Base-by-base conservation (phyloP, 768 basidiomycete genomes). In the Pleurotus platypus region DNA sequence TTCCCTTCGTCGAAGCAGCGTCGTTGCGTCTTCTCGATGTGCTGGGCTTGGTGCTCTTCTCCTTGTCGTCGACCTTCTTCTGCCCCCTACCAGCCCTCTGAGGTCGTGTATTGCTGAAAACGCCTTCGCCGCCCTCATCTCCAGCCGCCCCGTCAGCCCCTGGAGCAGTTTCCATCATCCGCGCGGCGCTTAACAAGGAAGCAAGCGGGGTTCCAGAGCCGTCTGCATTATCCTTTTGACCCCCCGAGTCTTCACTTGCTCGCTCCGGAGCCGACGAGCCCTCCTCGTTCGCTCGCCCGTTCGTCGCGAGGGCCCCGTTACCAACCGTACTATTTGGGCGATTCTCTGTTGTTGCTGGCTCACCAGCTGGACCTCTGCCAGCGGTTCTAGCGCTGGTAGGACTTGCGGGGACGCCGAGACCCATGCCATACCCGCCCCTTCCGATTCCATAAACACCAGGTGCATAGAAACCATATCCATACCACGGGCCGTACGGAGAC, bases 151-250 rank as follows among this genome's bases (percentile, higher is more conserved):
- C 5, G 11, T 37, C 35, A 35, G 1, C 30, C 0, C 30, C 30
- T 11, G 30, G 30, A 4, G 30, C 30, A 35, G 30, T 35, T 64
- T 78, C 76, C 71, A 84, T 77, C 55, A 79, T 78, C 35, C 82
- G 74, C 9, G 85, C 84, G 2, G 84, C 84, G 59, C 72, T 80
- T 16, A 85, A 63, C n/a, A 86, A 69, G 0, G 83, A 84, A 57
- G 84, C 81, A 43, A 86, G 63, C 1, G 82, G 79, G 0, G 78
- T n/a, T 12, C 3, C 22, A 24, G 22, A 24, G 22, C 22, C 22
- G 22, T 24, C 22, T 24, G 37, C 37, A 8, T 38, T 18, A 39
- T 13, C 20, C 35, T 24, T 24, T 24, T 22, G 15, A 39, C 7
- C 35, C 13, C 13, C 12, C 4, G 13, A 9, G 18, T 35, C 30